Evolutionary conservation across 139 green algal genomes (phyloP), one percentile per base, ranked within the genome.

Genomic region (Haematococcus lacustris): DNA sequence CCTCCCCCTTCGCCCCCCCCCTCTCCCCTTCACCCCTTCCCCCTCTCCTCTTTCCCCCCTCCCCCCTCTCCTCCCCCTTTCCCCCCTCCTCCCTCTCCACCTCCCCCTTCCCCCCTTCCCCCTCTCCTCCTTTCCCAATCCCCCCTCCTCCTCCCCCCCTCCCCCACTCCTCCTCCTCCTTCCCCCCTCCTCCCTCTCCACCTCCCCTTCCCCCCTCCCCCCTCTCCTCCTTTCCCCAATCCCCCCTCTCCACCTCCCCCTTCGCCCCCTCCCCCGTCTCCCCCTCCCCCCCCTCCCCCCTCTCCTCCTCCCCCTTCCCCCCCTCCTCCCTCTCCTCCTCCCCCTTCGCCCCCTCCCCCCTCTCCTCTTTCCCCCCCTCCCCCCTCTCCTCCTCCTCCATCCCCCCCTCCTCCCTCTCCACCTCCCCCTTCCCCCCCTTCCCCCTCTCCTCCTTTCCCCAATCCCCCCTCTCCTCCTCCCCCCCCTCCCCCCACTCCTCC

Each of bases 401-500:
- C 13, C 50, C 70, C 2, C 71, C 66, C 5, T 51, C 64, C 1
- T 71, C 64, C 1, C 70, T 34, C 2, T 62, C 50, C n/a, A 7
- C 23, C 33, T 51, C 33, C 3, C 6, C 32, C 68, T 65, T n/a
- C 68, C 50, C 28, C 38, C 37, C 47, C 26, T 74, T 34, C 37
- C 73, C 51, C 35, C 61, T 35, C 25, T 77, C 50, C 50, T 73
- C 50, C 30, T 67, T 59, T 39, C 30, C n/a, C 17, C 68, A 66
- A 3, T 67, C 37, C 9, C 2, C 70, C 35, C 39, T 51, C 5
- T 41, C 37, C 37, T 68, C 63, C 35, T 73, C 60, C 34, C 66
- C 40, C 57, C 65, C 39, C 62, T 76, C 39, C 43, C 51, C 60
- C 41, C 63, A 35, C 35, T 74, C 50, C 38, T 38, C 37, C 3